A percentile compares a stretch with the other conserved stretches of the same genome.
phyloP scores from a whole-genome alignment of 2,329 filamentous ascomycete species.

The Akanthomyces uredinophilus region DNA sequence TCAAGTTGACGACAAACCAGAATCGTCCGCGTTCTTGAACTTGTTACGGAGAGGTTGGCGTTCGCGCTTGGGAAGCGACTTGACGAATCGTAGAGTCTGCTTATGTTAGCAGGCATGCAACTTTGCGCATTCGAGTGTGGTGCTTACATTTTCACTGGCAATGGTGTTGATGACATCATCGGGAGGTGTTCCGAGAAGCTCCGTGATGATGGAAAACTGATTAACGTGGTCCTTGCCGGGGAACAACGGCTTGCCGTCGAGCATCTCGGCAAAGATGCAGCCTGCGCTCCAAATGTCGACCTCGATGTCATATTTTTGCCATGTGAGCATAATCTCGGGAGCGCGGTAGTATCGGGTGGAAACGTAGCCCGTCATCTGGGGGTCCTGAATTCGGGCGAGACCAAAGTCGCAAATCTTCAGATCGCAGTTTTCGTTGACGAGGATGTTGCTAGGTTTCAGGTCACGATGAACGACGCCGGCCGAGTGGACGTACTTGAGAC shows the following conservation, averaged over 20 bases:
- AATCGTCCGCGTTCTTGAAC: conserved; percentile 90
- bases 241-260: conserved; percentile 96
- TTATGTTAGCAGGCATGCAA: conserved; percentile 16
- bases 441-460: conserved; percentile 96
- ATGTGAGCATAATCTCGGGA: conserved; percentile 99
- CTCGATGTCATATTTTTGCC: conserved; percentile 99
- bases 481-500: conserved; percentile 98
- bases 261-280: conserved; percentile 99
- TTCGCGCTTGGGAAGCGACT: conserved; percentile 92
- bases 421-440: conserved; percentile 99
- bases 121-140: conserved; percentile 1
- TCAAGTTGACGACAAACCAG: conserved; percentile 51
- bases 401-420: conserved; percentile 99
- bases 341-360: conserved; percentile 98
- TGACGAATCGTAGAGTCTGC: conserved; percentile 91
- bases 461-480: conserved; percentile 97
- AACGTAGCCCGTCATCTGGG: conserved; percentile 99
- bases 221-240: conserved; percentile 99
- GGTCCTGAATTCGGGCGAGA: conserved; percentile 93
- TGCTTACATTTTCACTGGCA: conserved; percentile 87
- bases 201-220: conserved; percentile 99
- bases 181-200: conserved; percentile 89
- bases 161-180: conserved; percentile 99
- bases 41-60: conserved; percentile 80
- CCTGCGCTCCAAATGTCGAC: conserved; percentile 99